These are phyloP conservation scores for Ustilago lituana DNA, from an alignment of 1,284 basidiomycete genomes.

Conservation along the genomic window DNA sequence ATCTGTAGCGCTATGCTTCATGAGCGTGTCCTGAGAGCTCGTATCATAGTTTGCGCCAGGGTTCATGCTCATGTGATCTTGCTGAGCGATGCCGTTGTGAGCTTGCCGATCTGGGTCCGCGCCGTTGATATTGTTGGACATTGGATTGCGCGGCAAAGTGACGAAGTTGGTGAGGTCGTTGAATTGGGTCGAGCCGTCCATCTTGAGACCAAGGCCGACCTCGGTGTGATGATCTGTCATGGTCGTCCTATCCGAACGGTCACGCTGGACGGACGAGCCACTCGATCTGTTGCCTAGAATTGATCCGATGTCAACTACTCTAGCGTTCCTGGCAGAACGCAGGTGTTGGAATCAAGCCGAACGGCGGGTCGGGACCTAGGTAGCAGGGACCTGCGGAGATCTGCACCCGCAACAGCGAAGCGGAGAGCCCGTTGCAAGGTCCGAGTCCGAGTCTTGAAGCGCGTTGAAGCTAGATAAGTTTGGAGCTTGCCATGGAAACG, in stretches of 20 bases:
- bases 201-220: slow-evolving; percentile 30
- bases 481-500: neutral
- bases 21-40: slow-evolving; percentile 13
- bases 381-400: neutral
- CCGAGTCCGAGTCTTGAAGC: neutral
- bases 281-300: no score
- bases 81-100: slow-evolving; percentile 1
- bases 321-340: no score
- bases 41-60: slow-evolving; percentile 9
- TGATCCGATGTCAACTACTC: no score
- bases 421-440: neutral
- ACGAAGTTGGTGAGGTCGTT: slow-evolving; percentile 35
- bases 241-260: no score
- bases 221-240: slow-evolving; percentile 13
- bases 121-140: neutral
- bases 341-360: no score
- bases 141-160: slow-evolving; percentile 6
- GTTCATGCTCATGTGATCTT: neutral
- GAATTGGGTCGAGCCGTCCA: slow-evolving; percentile 24
- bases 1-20: slow-evolving; percentile 14
- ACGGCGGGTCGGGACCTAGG: neutral
- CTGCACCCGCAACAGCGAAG: neutral
- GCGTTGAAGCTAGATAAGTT: neutral
- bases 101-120: neutral
- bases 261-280: no score